Evolutionary conservation across 164 flowering plant genomes (phyloP).

Genomic region (Macadamia tetraphylla): DNA sequence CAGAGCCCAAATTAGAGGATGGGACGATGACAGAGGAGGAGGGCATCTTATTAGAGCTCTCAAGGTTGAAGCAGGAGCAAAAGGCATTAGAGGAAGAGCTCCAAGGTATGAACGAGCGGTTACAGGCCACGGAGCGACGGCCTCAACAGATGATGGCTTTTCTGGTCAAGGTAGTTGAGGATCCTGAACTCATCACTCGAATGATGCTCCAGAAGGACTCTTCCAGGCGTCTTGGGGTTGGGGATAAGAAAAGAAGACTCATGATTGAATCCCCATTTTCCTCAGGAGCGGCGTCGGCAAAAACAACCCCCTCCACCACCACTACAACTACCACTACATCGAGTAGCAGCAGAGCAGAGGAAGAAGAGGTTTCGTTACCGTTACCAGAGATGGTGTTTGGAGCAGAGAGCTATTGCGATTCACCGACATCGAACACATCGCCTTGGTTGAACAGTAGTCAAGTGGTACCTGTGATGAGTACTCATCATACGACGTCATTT

Average conservation of each 20-base stretch:
- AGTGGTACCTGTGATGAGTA: neutral
- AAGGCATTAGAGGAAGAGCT: slow-evolving; percentile 49
- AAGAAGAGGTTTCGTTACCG: slow-evolving; percentile 6
- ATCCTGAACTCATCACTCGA: slow-evolving; percentile 58
- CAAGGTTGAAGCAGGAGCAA: slow-evolving; percentile 61
- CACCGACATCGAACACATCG: neutral
- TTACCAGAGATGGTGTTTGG: slow-evolving; percentile 11
- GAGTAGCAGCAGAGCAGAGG: neutral
- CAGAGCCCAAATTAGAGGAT: slow-evolving; percentile 1
- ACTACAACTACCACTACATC: neutral
- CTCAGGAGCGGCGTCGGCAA: neutral
- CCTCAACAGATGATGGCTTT: slow-evolving; percentile 93
- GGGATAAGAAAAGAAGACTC: slow-evolving; percentile 38
- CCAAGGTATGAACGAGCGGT: slow-evolving; percentile 47
- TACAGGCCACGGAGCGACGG: slow-evolving; percentile 68
- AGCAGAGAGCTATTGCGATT: no score
- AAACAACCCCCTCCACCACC: neutral
- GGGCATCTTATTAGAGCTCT: slow-evolving; percentile 45
- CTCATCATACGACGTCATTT: slow-evolving; percentile 1
- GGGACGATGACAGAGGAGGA: slow-evolving; percentile 21
- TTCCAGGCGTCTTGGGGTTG: slow-evolving; percentile 11
- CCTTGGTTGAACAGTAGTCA: slow-evolving; percentile 10
- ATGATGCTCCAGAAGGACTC: slow-evolving; percentile 43
- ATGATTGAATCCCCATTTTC: slow-evolving; percentile 21
- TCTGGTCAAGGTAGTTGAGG: slow-evolving; percentile 55